Evolutionary conservation across 2,329 filamentous ascomycete genomes (phyloP), one percentile per base, ranked within the genome.

Genomic region (Biscogniauxia mediterranea): DNA sequence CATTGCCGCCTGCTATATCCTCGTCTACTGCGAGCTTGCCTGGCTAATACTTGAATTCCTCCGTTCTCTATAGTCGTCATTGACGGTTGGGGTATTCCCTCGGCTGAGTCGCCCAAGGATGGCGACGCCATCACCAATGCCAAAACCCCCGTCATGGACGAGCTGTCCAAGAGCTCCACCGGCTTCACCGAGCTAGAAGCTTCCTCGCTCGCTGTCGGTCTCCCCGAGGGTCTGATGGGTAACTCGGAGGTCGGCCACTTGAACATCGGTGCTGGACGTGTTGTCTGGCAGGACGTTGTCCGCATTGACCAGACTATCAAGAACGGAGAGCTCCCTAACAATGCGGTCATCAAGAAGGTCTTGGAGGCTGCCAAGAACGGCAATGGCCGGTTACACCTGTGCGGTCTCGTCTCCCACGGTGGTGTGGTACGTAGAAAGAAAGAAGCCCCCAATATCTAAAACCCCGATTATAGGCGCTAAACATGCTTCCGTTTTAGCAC

Each of bases 231-330:
- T 62, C 83, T 99, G 68, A 99, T 99, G 95, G 95, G 95, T 68
- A 99, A 99, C 84, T 96, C 92, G 70, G 95, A 99, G 79, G 95
- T 99, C 77, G 95, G 95, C 64, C 95, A 99, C 79, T 80, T 99
- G 81, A 99, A 99, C 84, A 98, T 99, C 76, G 95, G 95, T 72
- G 95, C 95, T 62, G 95, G 95, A 61, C 87, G 95, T 73, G 95
- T 99, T 64, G 95, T 99, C 72, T 99, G 95, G 95, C 95, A 99
- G 79, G 94, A 95, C 77, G 92, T 96, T 67, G 95, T 99, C 68
- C 91, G 95, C 72, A 99, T 99, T 79, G 95, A 97, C 78, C 89
- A 89, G 80, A 89, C 90, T 51, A 89, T 97, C 81, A 95, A 94
- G 85, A 92, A 93, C 72, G 87, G 85, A 67, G 87, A 96, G 77